phyloP scores from a whole-genome alignment of 2,329 filamentous ascomycete species.

The Elsinoe necatrix region DNA sequence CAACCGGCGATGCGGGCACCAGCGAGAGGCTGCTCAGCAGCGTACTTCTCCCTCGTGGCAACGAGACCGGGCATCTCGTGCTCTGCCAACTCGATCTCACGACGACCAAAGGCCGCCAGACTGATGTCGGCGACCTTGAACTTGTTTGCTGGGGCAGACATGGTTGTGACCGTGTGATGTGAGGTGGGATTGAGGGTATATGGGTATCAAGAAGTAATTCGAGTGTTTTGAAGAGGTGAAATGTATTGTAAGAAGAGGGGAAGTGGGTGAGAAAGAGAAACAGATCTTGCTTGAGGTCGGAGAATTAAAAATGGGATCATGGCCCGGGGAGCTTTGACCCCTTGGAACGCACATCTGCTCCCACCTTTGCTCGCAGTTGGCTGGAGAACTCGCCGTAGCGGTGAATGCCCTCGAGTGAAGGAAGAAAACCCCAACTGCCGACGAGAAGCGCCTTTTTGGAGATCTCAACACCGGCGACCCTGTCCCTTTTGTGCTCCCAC shows the following conservation, averaged over 20 bases:
- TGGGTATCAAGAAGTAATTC: neutral
- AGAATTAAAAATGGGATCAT: constrained; percentile 12
- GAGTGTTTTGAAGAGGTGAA: neutral
- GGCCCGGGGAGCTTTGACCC: constrained; percentile 8
- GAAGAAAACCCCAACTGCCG: constrained; percentile 10
- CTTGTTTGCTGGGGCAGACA: constrained; percentile 74
- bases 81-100: constrained; percentile 97
- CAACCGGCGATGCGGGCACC: constrained; percentile 96
- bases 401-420: neutral
- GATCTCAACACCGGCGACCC: constrained; percentile 3
- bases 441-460: neutral
- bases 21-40: constrained; percentile 81
- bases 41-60: constrained; percentile 88
- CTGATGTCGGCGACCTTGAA: constrained; percentile 98
- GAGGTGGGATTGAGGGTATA: neutral
- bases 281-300: constrained; percentile 11
- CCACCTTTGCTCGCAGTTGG: neutral
- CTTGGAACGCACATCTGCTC: neutral
- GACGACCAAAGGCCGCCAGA: constrained; percentile 95
- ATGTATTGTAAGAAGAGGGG: neutral
- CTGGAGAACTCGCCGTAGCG: constrained; percentile 14
- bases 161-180: constrained; percentile 32
- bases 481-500: constrained; percentile 4
- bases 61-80: constrained; percentile 92
- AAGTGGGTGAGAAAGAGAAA: constrained; percentile 6